Conservation (phyloP, 2,329 filamentous ascomycete species). For the Peltaster fructicola region DNA sequence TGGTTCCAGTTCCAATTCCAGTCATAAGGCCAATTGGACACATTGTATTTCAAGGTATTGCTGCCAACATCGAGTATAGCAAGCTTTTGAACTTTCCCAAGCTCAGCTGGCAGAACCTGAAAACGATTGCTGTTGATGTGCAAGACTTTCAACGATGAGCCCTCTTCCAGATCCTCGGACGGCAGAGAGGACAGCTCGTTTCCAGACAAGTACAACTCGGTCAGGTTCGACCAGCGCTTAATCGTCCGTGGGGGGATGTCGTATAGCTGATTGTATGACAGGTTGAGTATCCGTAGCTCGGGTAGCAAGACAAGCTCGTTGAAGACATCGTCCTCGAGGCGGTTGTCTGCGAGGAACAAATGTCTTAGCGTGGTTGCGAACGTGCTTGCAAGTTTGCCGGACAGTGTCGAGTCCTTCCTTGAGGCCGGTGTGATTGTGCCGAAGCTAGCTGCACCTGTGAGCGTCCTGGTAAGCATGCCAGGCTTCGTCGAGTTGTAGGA, state of each 20-base stretch:
- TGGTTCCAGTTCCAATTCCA: conserved; percentile 99
- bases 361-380: conserved; percentile 76
- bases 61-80: conserved; percentile 86
- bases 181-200: conserved; percentile 86
- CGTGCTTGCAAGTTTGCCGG: conserved; percentile 61
- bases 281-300: conserved; percentile 73
- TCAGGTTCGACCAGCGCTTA: conserved; percentile 73
- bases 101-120: conserved; percentile 84
- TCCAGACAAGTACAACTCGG: conserved; percentile 85
- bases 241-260: conserved; percentile 83
- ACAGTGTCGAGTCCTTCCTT: conserved; percentile 80
- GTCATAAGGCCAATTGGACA: conserved; percentile 96
- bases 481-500: conserved; percentile 57
- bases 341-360: conserved; percentile 81
- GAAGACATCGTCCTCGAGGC: conserved; percentile 86
- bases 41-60: conserved; percentile 94
- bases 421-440: conserved; percentile 36
- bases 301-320: conserved; percentile 69
- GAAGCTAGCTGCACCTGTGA: conserved; percentile 47
- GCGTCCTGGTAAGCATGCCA: conserved; percentile 47
- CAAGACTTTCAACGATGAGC: conserved; percentile 68
- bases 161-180: conserved; percentile 84
- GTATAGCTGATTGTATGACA: conserved; percentile 87
- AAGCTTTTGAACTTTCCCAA: conserved; percentile 83
- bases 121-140: conserved; percentile 98